Base-by-base conservation (phyloP, 345 rosid species). In the Pelargonium nanum region DNA sequence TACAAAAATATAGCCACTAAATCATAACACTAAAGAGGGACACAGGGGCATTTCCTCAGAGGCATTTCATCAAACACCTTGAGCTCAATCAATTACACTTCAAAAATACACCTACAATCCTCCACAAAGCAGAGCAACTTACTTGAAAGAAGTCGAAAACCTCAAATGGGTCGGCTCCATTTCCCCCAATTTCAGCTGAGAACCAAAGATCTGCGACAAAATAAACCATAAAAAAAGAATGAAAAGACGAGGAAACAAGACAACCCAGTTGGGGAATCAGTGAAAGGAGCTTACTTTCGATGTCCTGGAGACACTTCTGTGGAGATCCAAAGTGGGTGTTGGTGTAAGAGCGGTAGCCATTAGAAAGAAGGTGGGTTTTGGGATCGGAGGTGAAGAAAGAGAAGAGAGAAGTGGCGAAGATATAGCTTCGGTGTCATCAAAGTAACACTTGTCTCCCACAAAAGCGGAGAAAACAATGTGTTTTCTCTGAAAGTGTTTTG, bases 381-480 rank as follows among this genome's bases (percentile, higher is more conserved):
- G 62, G 55, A 48, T 13, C 19, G 56, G 26, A 58, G 28, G 55
- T 48, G 48, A 22, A 30, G 22, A 58, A 21, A 32, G 30, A 22
- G 60, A 64, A 20, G 45, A 32, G 58, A 45, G 65, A 19, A 32
- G 16, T 5, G 23, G 55, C 26, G 0, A 17, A 6, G 32, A 25
- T 59, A 20, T 22, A 13, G 26, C 19, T 13, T 19, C 24, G 26
- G 50, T 25, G 50, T 4, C n/a, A 34, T 21, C 25, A 28, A 53
- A 73, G 52, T 58, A 55, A 58, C 19, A 9, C 15, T 40, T 40
- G 15, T 40, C 77, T 79, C 84, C 84, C 75, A 80, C 75, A 82
- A 80, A 73, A 82, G 72, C 84, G 87, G 87, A 82, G 84, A 77
- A 74, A 73, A 61, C 87, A 63, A 77, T 57, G 81, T 59, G 10